Evolutionary conservation across 2,329 filamentous ascomycete species (phyloP), one percentile per base, ranked within the genome.

Genomic region (Gremmenia infestans): DNA sequence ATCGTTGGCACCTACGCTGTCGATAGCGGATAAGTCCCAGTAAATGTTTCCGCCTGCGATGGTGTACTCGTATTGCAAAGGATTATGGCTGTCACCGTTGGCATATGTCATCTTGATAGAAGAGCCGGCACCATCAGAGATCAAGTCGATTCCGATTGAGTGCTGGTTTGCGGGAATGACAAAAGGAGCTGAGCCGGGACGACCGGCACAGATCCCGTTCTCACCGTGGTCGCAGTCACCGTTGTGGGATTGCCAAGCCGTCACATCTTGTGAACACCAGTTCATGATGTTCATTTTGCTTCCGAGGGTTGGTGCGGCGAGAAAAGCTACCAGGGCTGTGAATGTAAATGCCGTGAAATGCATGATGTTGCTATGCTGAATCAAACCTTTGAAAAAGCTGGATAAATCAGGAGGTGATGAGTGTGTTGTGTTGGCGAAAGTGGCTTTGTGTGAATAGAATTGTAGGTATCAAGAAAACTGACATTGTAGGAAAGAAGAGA

Each of bases 1-100:
- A 25, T 28, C 48, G 19, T 54, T 37, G 28, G 50, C 5, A 14
- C 54, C 54, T 6, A 15, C 19, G 22, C 57, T 54, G 43, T 59
- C 54, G 14, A 59, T 22, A 45, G 54, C 45, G 17, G 51, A 54
- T 11, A 59, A 46, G 47, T 59, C 57, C 54, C 54, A 59, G 48
- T 37, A 59, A 28, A 48, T 45, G 8, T 43, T 45, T 6, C 22
- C 48, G 19, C 45, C 32, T 1, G 39, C 36, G 14, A 46, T 17
- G n/a, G 39, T 48, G 45, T 59, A 59, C 48, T 59, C 57, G 46
- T 52, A 57, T 25, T 59, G 57, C 9, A 56, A n/a, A 22, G 50
- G 52, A 17, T 50, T 52, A n/a, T 51, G 50, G 17, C 25, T 39
- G n/a, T 50, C 25, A 11, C 39, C 17, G 4, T 22, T 9, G 40